Evolutionary conservation across 2,329 filamentous ascomycete genomes (phyloP), one percentile per base, ranked within the genome.

Genomic region (Coleophoma cylindrospora): DNA sequence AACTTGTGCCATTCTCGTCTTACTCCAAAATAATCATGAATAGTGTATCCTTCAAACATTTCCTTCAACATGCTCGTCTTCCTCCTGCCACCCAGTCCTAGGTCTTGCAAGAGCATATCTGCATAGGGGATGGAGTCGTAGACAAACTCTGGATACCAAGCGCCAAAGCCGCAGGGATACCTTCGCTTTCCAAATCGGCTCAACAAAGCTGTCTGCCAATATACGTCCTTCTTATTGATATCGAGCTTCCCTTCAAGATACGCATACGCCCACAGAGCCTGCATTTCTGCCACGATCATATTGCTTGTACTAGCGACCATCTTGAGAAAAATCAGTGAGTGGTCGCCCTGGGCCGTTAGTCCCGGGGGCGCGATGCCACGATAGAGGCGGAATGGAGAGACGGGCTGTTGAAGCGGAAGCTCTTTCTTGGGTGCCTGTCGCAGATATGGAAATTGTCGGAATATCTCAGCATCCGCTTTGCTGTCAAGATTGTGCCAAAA

Each of bases 121-220:
- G 89, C 64, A 47, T 89, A 92, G 3, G 86, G 86, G 47, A 91
- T 64, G 0, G 78, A 79, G 63, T 91, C 87, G 60, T 91, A 91
- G 17, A 87, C 82, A 57, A 89, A 84, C 62, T 87, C 85, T 0
- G 83, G 83, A 48, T 75, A 73, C 60, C 72, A 74, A 41, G 71
- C 71, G 1, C 85, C 85, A 59, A 81, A 82, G 0, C 84, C 85
- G 4, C 71, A 75, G 1, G 83, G 80, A 58, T 87, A 87, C 27
- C 87, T 75, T 76, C 83, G 84, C 55, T 75, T 80, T 6, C 84
- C 83, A 62, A 85, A 91, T 41, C 85, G 79, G 15, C 77, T 81
- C 60, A 85, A 74, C 47, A 89, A 68, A 22, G 83, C 75, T 0
- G 83, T 80, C 57, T 85, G 75, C 55, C 73, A 72, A 49, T 65